Conservation (phyloP, 139 green algal genomes). For the Pleodorina starrii region DNA sequence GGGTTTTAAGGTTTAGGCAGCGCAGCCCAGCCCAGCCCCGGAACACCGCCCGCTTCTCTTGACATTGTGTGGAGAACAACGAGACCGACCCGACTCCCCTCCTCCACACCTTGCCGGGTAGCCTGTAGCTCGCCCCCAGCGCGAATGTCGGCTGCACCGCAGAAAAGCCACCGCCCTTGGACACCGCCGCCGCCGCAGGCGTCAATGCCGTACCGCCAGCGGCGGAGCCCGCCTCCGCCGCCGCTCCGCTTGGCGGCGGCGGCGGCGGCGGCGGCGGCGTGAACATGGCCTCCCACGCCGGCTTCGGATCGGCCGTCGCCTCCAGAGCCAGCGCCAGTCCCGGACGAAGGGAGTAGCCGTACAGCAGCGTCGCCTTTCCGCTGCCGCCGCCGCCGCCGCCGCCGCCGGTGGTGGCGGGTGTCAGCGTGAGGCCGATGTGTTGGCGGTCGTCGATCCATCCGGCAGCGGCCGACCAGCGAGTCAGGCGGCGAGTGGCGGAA, state of each 20-base stretch:
- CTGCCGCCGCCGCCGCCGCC: neutral
- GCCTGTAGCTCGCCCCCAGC: neutral
- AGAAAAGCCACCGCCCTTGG: too few relatives aligned
- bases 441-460: slow-evolving; percentile 18
- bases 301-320: neutral
- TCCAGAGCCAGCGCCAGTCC: slow-evolving; percentile 19
- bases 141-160: neutral
- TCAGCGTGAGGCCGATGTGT: neutral
- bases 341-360: slow-evolving; percentile 21
- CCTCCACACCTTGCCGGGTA: too few relatives aligned
- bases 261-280: neutral
- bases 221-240: neutral
- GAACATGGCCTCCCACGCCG: neutral
- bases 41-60: too few relatives aligned
- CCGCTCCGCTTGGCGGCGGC: neutral
- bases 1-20: too few relatives aligned
- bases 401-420: too few relatives aligned
- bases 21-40: too few relatives aligned
- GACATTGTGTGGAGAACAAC: too few relatives aligned
- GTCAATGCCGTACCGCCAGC: neutral
- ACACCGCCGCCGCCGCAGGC: neutral
- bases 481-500: neutral
- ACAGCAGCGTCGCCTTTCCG: slow-evolving; percentile 7
- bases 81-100: too few relatives aligned
- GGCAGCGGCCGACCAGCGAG: slow-evolving; percentile 11